phyloP scores from a whole-genome alignment of 257 asterid genomes.

The Prunella vulgaris region DNA sequence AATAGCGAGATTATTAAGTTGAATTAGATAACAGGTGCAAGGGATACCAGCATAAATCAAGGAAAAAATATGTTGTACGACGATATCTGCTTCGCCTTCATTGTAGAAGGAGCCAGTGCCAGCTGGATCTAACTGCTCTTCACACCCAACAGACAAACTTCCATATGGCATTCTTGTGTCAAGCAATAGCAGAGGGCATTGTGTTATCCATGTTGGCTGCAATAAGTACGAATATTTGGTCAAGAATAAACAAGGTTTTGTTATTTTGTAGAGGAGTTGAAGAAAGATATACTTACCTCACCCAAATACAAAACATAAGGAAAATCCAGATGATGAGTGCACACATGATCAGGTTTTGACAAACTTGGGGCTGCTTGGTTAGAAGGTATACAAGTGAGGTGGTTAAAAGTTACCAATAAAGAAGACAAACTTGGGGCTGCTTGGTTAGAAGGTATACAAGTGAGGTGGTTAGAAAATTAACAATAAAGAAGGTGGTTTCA shows the following conservation, averaged over 20 bases:
- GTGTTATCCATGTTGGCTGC: slow-evolving; percentile 94
- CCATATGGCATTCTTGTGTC: slow-evolving; percentile 96
- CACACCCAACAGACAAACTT: slow-evolving; percentile 89
- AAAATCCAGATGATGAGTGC: not conserved
- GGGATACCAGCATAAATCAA: slow-evolving; percentile 80
- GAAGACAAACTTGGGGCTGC: not conserved
- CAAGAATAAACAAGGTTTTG: not conserved
- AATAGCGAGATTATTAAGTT: not conserved
- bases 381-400: not conserved
- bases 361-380: not conserved
- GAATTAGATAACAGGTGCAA: slow-evolving; percentile 15
- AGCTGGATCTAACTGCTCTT: slow-evolving; percentile 94
- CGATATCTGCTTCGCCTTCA: slow-evolving; percentile 95
- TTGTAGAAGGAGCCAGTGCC: slow-evolving; percentile 98
- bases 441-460: not conserved
- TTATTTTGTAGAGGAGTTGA: slow-evolving; percentile 6
- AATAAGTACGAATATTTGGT: slow-evolving; percentile 15
- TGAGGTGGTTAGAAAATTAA: not conserved
- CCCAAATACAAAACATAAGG: not conserved
- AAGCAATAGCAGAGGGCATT: slow-evolving; percentile 86
- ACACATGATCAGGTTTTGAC: not conserved
- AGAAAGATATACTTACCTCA: not conserved
- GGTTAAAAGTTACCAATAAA: too few relatives aligned
- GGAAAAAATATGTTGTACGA: slow-evolving; percentile 73
- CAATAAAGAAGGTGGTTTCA: not conserved